Evolutionary conservation across 1,139 yeast genomes (phyloP).

Genomic region (Nadsonia starkeyi-henricii): DNA sequence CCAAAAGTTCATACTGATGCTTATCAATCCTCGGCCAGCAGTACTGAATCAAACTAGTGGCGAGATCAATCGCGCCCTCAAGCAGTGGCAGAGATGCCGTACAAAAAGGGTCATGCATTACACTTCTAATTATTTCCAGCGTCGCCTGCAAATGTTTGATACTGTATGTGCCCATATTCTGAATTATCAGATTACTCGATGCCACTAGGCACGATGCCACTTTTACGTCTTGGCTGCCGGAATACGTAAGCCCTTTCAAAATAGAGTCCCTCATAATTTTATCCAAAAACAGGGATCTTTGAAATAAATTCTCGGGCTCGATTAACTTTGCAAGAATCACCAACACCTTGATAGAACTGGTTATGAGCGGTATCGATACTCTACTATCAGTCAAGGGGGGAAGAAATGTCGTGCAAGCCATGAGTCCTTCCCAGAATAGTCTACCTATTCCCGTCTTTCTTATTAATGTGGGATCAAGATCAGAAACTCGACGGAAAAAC

Average conservation of each 20-base stretch:
- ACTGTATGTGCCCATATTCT: slow-evolving; percentile 9
- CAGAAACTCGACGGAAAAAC: slow-evolving; percentile 19
- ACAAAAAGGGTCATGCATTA: slow-evolving; percentile 23
- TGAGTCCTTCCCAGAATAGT: slow-evolving; percentile 31
- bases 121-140: slow-evolving; percentile 13
- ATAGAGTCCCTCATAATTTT: not conserved
- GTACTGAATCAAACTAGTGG: slow-evolving; percentile 15
- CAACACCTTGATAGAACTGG: slow-evolving; percentile 13
- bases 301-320: not conserved
- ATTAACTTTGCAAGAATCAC: slow-evolving; percentile 5
- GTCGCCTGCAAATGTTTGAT: slow-evolving; percentile 18
- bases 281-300: not conserved
- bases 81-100: slow-evolving; percentile 16
- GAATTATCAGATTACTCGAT: slow-evolving; percentile 4
- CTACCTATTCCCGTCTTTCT: slow-evolving; percentile 30
- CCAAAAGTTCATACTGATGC: slow-evolving; percentile 24
- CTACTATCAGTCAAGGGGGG: slow-evolving; percentile 32
- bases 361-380: slow-evolving; percentile 13
- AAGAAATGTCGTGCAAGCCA: slow-evolving; percentile 30
- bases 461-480: slow-evolving; percentile 19
- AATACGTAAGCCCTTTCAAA: not conserved
- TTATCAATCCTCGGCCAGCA: slow-evolving; percentile 23
- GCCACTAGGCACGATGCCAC: not conserved
- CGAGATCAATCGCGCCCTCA: slow-evolving; percentile 12
- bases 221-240: not conserved